A percentile compares a stretch with the other conserved stretches of the same genome.
Evolutionary conservation across 2,329 filamentous ascomycete species (phyloP).

Genomic region (Alternaria solani): DNA sequence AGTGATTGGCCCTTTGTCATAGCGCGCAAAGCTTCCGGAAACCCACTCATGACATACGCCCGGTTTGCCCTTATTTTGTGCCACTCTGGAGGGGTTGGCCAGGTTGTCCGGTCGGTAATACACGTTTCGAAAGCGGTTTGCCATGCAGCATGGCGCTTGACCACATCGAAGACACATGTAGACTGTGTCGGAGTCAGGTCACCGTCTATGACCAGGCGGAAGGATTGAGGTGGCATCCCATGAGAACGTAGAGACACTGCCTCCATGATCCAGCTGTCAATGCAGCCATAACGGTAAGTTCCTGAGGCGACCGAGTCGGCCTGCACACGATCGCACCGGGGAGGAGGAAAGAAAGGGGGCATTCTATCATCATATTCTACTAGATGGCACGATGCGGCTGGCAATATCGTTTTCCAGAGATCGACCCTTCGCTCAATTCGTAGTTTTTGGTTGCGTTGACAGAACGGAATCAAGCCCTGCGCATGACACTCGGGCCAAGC

Average conservation of each 20-base stretch:
- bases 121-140: neutral
- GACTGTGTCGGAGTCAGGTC: neutral
- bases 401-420: conserved; percentile 1
- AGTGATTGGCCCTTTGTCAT: neutral
- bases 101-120: too few species aligned
- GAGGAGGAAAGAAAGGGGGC: too few species aligned
- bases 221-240: conserved; percentile 19
- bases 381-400: too few species aligned
- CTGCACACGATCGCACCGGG: too few species aligned
- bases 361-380: too few species aligned
- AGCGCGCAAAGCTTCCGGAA: neutral
- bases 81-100: neutral
- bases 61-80: neutral
- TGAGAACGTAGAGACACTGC: neutral
- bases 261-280: conserved; percentile 15
- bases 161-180: neutral
- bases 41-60: neutral
- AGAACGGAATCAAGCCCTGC: conserved; percentile 15
- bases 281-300: neutral
- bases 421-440: conserved; percentile 5
- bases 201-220: conserved; percentile 16
- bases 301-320: neutral
- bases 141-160: conserved; percentile 5
- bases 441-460: conserved; percentile 9
- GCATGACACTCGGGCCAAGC: conserved; percentile 9